phyloP scores from a whole-genome alignment of 495 filamentous ascomycete species.

The Halenospora varia region DNA sequence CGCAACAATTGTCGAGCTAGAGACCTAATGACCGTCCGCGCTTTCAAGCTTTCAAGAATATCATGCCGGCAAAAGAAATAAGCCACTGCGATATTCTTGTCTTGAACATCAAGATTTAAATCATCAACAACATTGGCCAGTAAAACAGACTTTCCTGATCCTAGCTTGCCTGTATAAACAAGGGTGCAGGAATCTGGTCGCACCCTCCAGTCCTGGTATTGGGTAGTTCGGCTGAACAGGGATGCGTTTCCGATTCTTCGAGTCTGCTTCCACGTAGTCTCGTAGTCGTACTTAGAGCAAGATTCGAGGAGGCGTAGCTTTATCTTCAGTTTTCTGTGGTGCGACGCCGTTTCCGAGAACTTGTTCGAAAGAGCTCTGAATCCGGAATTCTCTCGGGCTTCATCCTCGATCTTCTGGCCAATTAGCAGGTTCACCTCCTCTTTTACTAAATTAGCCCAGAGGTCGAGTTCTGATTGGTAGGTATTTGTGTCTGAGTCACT shows the following conservation, averaged over 20 bases:
- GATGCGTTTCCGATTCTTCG: conserved; percentile 36
- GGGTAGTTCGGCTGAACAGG: conserved; percentile 21
- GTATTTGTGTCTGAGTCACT: conserved; percentile 23
- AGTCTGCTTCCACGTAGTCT: conserved; percentile 38
- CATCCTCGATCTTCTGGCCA: conserved; percentile 29
- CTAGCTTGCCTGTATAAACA: conserved; percentile 36
- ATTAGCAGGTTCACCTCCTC: conserved; percentile 32
- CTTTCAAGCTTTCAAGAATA: conserved; percentile 33
- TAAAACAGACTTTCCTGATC: conserved; percentile 39
- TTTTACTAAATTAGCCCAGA: conserved; percentile 35
- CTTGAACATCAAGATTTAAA: conserved; percentile 27
- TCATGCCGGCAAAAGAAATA: conserved; percentile 45
- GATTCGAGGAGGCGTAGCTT: conserved; percentile 30
- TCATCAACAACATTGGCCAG: conserved; percentile 42
- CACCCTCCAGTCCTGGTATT: conserved; percentile 37
- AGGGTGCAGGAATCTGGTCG: conserved; percentile 26
- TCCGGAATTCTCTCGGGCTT: conserved; percentile 25
- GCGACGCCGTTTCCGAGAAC: conserved; percentile 22
- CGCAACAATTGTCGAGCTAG: conserved; percentile 36
- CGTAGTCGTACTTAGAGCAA: conserved; percentile 39
- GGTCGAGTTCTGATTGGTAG: conserved; percentile 33
- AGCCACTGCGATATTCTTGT: conserved; percentile 20
- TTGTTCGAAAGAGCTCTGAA: conserved; percentile 26
- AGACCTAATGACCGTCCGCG: conserved; percentile 35
- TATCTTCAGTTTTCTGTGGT: conserved; percentile 26